A percentile compares a stretch with the other conserved stretches of the same genome.
These are phyloP conservation scores for Podila epigama DNA, from an alignment of 192 early-diverging fungal species.

Conservation along the genomic window DNA sequence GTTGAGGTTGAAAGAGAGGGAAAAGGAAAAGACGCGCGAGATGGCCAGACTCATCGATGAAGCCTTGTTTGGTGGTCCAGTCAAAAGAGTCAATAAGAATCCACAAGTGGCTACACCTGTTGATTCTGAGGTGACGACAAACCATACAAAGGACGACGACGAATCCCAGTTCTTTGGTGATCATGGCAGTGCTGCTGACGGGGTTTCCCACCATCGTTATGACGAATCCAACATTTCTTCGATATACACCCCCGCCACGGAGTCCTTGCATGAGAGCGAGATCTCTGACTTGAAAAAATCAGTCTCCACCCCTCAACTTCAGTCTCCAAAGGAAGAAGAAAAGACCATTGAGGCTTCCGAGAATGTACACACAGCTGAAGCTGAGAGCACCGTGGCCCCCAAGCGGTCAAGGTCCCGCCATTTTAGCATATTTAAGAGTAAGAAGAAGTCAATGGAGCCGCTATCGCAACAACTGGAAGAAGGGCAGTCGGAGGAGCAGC, in stretches of 20 bases:
- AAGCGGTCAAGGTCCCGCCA: constrained; percentile 28
- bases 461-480: not conserved
- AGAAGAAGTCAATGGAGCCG: constrained; percentile 22
- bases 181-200: not conserved
- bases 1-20: not conserved
- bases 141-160: not conserved
- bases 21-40: not conserved
- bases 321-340: not conserved
- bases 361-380: not conserved
- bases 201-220: not conserved
- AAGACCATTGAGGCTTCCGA: not conserved
- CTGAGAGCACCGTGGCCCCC: not conserved
- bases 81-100: not conserved
- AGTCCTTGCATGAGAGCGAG: not conserved
- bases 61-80: constrained; percentile 24
- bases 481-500: too few relatives aligned
- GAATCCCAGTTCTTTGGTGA: not conserved
- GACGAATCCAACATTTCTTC: not conserved
- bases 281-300: not conserved
- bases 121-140: not conserved
- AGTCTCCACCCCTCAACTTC: not conserved
- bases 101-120: too few relatives aligned
- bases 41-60: constrained; percentile 42
- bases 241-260: not conserved
- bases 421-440: constrained; percentile 34